Conservation (phyloP, 805 yeast genomes). For the Nakazawaea sp. region DNA sequence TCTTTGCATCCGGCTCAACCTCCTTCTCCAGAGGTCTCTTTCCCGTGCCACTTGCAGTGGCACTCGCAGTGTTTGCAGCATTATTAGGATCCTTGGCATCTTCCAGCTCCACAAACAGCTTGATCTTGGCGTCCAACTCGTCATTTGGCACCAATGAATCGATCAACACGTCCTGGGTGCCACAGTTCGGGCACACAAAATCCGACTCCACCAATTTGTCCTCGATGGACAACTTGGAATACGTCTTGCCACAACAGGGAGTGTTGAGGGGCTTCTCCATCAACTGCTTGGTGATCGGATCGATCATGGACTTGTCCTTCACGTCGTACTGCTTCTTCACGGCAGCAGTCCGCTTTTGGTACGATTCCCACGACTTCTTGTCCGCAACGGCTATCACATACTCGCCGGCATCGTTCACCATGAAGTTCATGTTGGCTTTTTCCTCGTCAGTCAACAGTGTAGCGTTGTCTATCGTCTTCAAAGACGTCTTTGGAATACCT, state of each 20-base stretch:
- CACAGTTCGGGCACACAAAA: constrained; percentile 87
- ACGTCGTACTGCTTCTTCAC: constrained; percentile 38
- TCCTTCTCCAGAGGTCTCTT: constrained; percentile 7
- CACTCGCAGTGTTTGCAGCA: too few relatives aligned
- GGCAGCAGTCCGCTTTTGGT: constrained; percentile 53
- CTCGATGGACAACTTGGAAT: constrained; percentile 59
- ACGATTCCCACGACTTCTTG: constrained; percentile 80
- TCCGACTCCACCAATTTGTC: constrained; percentile 69
- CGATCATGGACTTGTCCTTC: constrained; percentile 56
- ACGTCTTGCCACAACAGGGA: constrained; percentile 54
- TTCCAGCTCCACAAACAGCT: constrained; percentile 37
- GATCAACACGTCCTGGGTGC: constrained; percentile 60
- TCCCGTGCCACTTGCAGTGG: too few relatives aligned
- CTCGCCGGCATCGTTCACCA: constrained; percentile 92
- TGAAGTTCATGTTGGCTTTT: constrained; percentile 47
- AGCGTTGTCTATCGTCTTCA: constrained; percentile 81
- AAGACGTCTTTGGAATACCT: constrained; percentile 92
- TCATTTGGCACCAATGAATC: constrained; percentile 64
- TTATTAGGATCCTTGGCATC: constrained; percentile 12
- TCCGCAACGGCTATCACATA: constrained; percentile 97
- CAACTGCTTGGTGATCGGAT: constrained; percentile 63
- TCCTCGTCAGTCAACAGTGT: constrained; percentile 47
- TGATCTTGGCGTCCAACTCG: constrained; percentile 49
- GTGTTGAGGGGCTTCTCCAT: constrained; percentile 71
- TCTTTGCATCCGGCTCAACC: constrained; percentile 3